Evolutionary conservation across 768 basidiomycete species (phyloP).

Genomic region (Tylopilus rubrobrunneus): DNA sequence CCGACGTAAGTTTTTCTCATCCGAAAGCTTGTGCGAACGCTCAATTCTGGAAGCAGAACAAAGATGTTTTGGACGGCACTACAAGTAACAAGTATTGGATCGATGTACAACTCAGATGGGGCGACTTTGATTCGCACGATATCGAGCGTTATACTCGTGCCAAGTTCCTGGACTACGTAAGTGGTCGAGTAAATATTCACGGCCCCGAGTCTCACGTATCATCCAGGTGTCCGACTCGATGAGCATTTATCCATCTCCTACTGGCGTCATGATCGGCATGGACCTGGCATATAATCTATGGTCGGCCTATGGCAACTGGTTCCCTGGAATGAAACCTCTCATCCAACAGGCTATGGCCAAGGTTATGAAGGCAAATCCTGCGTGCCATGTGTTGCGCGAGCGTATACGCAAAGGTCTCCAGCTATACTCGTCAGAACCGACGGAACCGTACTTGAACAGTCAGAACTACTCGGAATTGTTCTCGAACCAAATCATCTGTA

Average conservation of each 20-base stretch:
- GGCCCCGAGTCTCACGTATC: slow-evolving; percentile 5
- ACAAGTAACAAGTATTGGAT: slow-evolving; percentile 99
- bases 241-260: slow-evolving; percentile 99
- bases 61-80: slow-evolving; percentile 96
- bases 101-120: slow-evolving; percentile 93
- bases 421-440: slow-evolving; percentile 97
- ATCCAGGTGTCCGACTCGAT: slow-evolving; percentile 86
- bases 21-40: not conserved
- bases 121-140: slow-evolving; percentile 98
- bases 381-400: slow-evolving; percentile 94
- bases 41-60: slow-evolving; percentile 48
- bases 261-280: slow-evolving; percentile 98
- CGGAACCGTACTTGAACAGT: slow-evolving; percentile 98
- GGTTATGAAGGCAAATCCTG: slow-evolving; percentile 99
- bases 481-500: slow-evolving; percentile 97
- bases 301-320: slow-evolving; percentile 99
- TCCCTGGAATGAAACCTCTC: slow-evolving; percentile 97
- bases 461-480: slow-evolving; percentile 96
- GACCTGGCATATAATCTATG: slow-evolving; percentile 97
- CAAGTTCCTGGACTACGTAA: slow-evolving; percentile 96
- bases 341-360: slow-evolving; percentile 99
- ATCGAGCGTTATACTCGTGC: slow-evolving; percentile 98
- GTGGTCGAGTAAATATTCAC: slow-evolving; percentile 20
- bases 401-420: slow-evolving; percentile 98
- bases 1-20: slow-evolving; percentile 58